Percentiles rank a stretch among this genome's conserved stretches.
phyloP scores from a whole-genome alignment of 192 early-diverging fungal species.

The Oehlia diaphana region DNA sequence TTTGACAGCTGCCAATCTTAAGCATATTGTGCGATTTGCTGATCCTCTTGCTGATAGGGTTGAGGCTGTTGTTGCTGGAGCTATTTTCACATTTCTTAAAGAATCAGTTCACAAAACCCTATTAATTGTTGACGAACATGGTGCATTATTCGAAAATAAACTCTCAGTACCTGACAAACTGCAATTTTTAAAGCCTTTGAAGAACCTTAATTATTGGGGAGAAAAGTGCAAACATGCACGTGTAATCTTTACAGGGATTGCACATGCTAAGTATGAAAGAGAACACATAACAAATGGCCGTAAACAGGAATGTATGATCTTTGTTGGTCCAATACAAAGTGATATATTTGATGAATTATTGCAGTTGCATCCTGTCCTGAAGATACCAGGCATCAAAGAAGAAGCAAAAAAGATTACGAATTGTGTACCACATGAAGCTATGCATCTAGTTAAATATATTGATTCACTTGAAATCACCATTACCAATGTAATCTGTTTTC shows the following conservation, averaged over 20 bases:
- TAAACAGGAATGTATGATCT: constrained; percentile 24
- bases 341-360: constrained; percentile 28
- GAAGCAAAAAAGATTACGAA: constrained; percentile 32
- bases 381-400: constrained; percentile 4
- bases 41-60: not conserved
- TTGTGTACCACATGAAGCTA: constrained; percentile 36
- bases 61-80: not conserved
- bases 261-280: constrained; percentile 35
- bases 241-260: constrained; percentile 35
- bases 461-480: no score
- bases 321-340: constrained; percentile 31
- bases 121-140: constrained; percentile 39
- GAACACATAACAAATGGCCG: constrained; percentile 25
- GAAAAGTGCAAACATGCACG: constrained; percentile 31
- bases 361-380: constrained; percentile 21
- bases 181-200: constrained; percentile 26
- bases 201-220: constrained; percentile 29
- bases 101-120: constrained; percentile 20
- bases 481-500: constrained; percentile 15
- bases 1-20: constrained; percentile 33
- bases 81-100: constrained; percentile 15
- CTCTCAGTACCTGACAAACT: constrained; percentile 20
- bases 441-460: constrained; percentile 15
- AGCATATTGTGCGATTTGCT: constrained; percentile 20
- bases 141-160: constrained; percentile 29